Percentiles rank a stretch among this genome's conserved stretches.
phyloP scores from a whole-genome alignment of 129 eudicot genomes.

The Scalesia atractyloides region DNA sequence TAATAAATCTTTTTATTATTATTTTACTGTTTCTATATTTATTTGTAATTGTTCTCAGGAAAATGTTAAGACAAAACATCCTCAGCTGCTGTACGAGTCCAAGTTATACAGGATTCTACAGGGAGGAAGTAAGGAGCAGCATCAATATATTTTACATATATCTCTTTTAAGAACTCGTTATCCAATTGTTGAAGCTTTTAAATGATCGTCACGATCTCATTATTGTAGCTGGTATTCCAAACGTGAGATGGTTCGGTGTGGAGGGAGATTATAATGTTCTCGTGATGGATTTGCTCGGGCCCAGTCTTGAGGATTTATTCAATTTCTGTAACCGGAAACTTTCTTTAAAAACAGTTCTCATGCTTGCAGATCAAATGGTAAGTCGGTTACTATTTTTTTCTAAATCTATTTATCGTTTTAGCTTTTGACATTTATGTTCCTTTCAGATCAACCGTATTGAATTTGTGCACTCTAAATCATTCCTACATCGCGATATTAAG shows the following conservation, averaged over 20 bases:
- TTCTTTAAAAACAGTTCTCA: conserved; percentile 86
- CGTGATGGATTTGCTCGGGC: conserved; percentile 94
- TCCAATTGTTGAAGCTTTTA: not conserved
- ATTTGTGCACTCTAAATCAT: conserved; percentile 86
- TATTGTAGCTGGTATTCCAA: conserved; percentile 83
- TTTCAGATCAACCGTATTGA: conserved; percentile 87
- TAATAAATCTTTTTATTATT: not conserved
- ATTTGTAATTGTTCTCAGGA: conserved; percentile 48
- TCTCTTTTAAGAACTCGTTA: not conserved
- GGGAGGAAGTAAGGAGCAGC: conserved; percentile 81
- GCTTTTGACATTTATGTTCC: not conserved
- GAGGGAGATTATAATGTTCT: conserved; percentile 93
- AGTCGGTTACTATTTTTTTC: conserved; percentile 1
- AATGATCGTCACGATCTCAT: conserved; percentile 2
- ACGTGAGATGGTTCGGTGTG: conserved; percentile 89
- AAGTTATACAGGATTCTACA: conserved; percentile 83
- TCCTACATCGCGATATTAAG: conserved; percentile 87
- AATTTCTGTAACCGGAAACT: conserved; percentile 86
- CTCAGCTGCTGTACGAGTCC: conserved; percentile 87
- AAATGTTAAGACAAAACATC: conserved; percentile 91
- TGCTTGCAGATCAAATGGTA: conserved; percentile 99
- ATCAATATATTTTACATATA: conserved; percentile 1
- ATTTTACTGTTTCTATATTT: conserved; percentile 7
- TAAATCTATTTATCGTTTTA: not conserved
- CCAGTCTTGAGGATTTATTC: conserved; percentile 91